These are phyloP conservation scores for Candida xiaguanensis DNA, from an alignment of 805 yeast species.

Conservation along the genomic window DNA sequence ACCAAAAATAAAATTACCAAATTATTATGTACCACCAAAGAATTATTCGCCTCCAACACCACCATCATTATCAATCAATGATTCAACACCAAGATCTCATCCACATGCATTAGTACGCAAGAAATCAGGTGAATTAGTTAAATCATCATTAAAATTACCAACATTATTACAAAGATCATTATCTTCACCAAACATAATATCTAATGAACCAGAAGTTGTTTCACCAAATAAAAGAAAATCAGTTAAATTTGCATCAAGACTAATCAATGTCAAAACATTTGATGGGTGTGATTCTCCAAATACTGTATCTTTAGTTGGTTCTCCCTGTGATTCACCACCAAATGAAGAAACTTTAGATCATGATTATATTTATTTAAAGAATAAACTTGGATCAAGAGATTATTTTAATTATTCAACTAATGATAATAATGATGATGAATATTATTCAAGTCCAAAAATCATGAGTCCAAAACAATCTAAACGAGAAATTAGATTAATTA, in stretches of 20 bases:
- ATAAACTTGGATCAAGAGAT: slow-evolving; percentile 16
- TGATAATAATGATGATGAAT: slow-evolving; percentile 20
- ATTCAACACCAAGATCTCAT: not conserved
- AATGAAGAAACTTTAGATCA: slow-evolving; percentile 11
- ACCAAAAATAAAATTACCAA: slow-evolving; percentile 8
- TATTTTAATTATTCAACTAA: slow-evolving; percentile 23
- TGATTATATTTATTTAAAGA: slow-evolving; percentile 13
- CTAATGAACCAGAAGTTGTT: slow-evolving; percentile 10
- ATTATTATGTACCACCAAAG: slow-evolving; percentile 9
- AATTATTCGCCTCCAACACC: slow-evolving; percentile 1
- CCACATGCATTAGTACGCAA: slow-evolving; percentile 54
- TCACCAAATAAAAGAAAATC: slow-evolving; percentile 34
- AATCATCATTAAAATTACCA: slow-evolving; percentile 63
- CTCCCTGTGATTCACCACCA: slow-evolving; percentile 42
- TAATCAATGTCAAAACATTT: slow-evolving; percentile 63
- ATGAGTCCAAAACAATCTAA: not conserved
- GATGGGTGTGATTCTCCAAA: slow-evolving; percentile 58
- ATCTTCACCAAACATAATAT: slow-evolving; percentile 19
- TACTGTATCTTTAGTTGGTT: slow-evolving; percentile 53
- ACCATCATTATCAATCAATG: not conserved
- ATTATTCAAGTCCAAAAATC: slow-evolving; percentile 9
- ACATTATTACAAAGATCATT: slow-evolving; percentile 18
- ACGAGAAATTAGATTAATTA: slow-evolving; percentile 8
- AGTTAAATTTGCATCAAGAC: slow-evolving; percentile 60
- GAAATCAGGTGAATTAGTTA: slow-evolving; percentile 81